Base-by-base conservation (phyloP, 192 early-diverging fungal species). In the Coemansia sp. region DNA sequence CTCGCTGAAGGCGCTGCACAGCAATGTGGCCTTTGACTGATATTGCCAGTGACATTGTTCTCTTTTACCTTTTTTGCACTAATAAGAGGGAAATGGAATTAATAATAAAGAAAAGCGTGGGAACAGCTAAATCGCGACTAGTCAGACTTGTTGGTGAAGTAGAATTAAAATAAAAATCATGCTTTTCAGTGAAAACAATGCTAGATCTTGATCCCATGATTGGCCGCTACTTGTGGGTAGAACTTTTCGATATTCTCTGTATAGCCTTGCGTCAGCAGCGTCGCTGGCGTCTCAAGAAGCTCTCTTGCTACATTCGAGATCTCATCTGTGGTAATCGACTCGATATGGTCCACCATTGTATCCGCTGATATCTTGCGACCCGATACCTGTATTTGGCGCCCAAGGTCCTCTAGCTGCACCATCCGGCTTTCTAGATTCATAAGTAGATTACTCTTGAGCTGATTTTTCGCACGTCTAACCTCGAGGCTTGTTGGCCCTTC, bases 371-470 rank as follows among this genome's bases (percentile, higher is more conserved):
- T 76, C 70, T 93, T 91, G 67, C 84, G 77, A 10, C 91, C 94
- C 67, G 92, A 69, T 4, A 85, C 66, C 72, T 90, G 79, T 41
- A 91, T 82, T 79, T 99, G 97, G 63, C 95, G 86, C 13, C 93
- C 95, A 52, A 99, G 74, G 71, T 99, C 97, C 76, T 99, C 97
- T 8, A 97, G 84, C 80, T 97, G 93, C 6, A 99, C 94, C 85
- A 93, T 87, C 42, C 93, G 89, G 68, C 87, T 91, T 70, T 99
- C 97, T 15, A 99, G 83, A 60, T 90, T 92, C 95, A 99, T 99
- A 52, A 99, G 85, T 39, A 99, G 82, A 57, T 88, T 91, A 39
- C 88, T 90, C 78, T 94, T 94, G 54, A 99, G 88, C 77, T 97
- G 95, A 85, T 99, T 99, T 79, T 98, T 97, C 16, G 97, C 95